These are phyloP conservation scores for Aspergillus sp. DNA, from an alignment of 2,329 filamentous ascomycete species.

Conservation along the genomic window DNA sequence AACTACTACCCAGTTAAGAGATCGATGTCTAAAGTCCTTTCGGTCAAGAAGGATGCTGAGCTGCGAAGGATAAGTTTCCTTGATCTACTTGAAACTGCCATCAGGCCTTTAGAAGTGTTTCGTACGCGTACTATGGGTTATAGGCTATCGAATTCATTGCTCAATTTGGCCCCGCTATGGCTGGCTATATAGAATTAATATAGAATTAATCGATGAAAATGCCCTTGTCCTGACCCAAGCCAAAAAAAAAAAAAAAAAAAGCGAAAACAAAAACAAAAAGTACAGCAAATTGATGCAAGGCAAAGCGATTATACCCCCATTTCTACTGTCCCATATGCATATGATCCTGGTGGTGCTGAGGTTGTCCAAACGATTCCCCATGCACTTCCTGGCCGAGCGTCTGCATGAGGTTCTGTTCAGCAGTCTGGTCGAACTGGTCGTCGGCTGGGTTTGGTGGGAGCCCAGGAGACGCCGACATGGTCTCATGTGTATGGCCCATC, in stretches of 20 bases:
- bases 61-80: no score
- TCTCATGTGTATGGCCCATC: slow-evolving; percentile 13
- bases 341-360: slow-evolving; percentile 24
- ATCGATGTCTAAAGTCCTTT: no score
- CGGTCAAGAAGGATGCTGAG: no score
- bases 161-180: no score
- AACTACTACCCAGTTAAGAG: no score
- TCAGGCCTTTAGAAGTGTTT: no score
- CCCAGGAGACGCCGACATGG: slow-evolving; percentile 31
- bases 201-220: no score
- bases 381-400: slow-evolving; percentile 37
- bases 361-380: slow-evolving; percentile 27
- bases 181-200: no score
- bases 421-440: slow-evolving; percentile 31
- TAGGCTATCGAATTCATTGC: no score
- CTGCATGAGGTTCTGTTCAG: slow-evolving; percentile 38
- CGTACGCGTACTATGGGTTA: no score
- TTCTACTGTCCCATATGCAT: slow-evolving; percentile 27
- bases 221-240: neutral
- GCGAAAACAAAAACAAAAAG: neutral
- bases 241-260: neutral
- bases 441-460: slow-evolving; percentile 26
- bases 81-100: no score
- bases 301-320: neutral
- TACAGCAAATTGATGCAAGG: slow-evolving; percentile 2